Conservation (phyloP, 129 eudicot genomes). For the carrot (Daucus carota) region DH1_v3.0 NC_030384.2:29846501-29847000, state of each 20-base stretch:
- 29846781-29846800: not conserved
- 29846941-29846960: not conserved
- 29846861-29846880: not conserved
- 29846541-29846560: not conserved
- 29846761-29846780: not conserved
- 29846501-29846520: not conserved
- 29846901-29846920: not conserved
- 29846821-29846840: not conserved
- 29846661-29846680: not conserved
- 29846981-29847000: too few relatives aligned
- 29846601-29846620: too few relatives aligned
- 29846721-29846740: not conserved
- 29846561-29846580: not conserved
- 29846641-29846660: not conserved
- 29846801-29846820: not conserved
- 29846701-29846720: not conserved
- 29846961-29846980: too few relatives aligned
- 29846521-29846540: not conserved
- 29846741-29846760: not conserved
- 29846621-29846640: not conserved
- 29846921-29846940: not conserved
- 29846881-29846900: not conserved
- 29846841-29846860: not conserved
- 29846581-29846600: too few relatives aligned
- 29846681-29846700: not conserved